Base-by-base conservation (phyloP, 2,329 filamentous ascomycete genomes). In the Colletotrichum liriopes region DNA sequence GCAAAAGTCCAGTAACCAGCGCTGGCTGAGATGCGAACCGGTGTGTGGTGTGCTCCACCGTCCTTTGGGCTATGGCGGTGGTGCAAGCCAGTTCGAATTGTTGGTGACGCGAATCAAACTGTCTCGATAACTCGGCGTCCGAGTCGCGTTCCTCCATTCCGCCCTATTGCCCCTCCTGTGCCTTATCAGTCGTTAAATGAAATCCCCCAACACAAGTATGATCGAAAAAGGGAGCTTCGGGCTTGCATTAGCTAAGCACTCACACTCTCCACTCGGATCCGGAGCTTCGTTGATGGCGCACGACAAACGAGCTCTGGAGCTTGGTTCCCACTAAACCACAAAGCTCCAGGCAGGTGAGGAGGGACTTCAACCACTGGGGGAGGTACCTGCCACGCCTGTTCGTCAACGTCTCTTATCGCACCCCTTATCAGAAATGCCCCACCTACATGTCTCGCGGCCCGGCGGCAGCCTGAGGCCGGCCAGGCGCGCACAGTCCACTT, bases 21-120 rank as follows among this genome's bases (percentile, higher is more conserved):
- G n/a, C n/a, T 43, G 41, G n/a, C n/a, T 43, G 41, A 49, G 18
- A 6, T 45, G 18, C 43, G 18, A 45, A 9, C 43, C 7, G n/a
- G 23, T 52, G 49, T 29, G 14, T 26, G 49, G 20, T 23, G 35
- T 39, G n/a, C 14, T 12, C 35, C 35, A 58, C 55, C 55, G 55
- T 39, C n/a, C n/a, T n/a, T 58, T 58, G 20, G 14, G 12, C 14
- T 14, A 11, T 11, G 35, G n/a, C n/a, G 18, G 7, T 18, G 12
- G 9, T 39, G 23, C 26, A 18, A 60, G 52, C 69, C 58, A 72
- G 63, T 63, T 45, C 58, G 49, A 35, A 20, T 54, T 51, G 23
- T 11, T 51, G 45, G 56, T 68, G 69, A 68, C 69, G 65, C 65
- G 52, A 64, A 68, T 59, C 51, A 63, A 63, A 56, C 52, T 56